A percentile compares a stretch with the other conserved stretches of the same genome.
phyloP scores from a whole-genome alignment of 2,329 filamentous ascomycete genomes.

The Penicillium sp. region DNA sequence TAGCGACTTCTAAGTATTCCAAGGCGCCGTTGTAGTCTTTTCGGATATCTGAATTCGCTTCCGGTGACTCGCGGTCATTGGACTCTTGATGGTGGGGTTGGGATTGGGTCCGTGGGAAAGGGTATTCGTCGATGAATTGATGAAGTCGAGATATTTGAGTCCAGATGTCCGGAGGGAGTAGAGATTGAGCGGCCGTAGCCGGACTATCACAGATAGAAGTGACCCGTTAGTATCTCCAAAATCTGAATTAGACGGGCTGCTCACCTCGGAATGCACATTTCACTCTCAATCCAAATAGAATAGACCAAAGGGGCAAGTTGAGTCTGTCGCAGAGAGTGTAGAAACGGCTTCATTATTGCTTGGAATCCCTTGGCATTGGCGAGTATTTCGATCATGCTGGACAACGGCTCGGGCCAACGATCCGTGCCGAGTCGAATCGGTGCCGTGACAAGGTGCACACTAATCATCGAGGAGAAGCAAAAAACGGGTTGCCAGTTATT shows the following conservation, averaged over 20 bases:
- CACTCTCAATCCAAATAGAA: conserved; percentile 12
- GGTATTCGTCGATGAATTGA: conserved; percentile 17
- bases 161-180: conserved; percentile 18
- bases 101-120: conserved; percentile 5
- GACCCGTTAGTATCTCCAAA: neutral
- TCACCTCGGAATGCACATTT: conserved; percentile 16
- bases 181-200: conserved; percentile 8
- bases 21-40: conserved; percentile 13
- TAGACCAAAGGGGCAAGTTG: conserved; percentile 18
- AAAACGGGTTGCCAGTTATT: conserved; percentile 23
- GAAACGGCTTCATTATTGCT: conserved; percentile 18
- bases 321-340: conserved; percentile 10
- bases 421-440: conserved; percentile 10
- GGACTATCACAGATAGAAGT: neutral
- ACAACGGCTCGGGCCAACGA: conserved; percentile 18
- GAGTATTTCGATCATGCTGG: conserved; percentile 18
- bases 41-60: conserved; percentile 1
- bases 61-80: neutral
- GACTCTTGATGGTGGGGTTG: neutral
- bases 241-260: neutral
- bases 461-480: conserved; percentile 21
- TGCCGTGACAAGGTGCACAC: conserved; percentile 11
- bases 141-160: conserved; percentile 11
- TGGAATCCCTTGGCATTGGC: conserved; percentile 19
- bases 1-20: conserved; percentile 7